Evolutionary conservation across 257 asterid genomes (phyloP).

Genomic region (Cynanchum wilfordii): DNA sequence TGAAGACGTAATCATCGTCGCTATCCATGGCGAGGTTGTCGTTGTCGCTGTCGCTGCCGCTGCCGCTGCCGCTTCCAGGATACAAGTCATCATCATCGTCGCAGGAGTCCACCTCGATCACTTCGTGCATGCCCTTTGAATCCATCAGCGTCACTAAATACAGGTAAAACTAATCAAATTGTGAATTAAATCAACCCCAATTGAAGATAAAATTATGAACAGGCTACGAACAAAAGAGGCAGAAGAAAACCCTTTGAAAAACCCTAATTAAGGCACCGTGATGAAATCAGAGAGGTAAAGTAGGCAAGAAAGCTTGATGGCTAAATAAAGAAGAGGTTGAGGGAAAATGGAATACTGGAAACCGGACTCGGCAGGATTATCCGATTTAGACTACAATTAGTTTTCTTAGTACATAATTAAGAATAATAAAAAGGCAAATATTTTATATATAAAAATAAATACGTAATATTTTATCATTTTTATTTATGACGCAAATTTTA

Average conservation of each 20-base stretch:
- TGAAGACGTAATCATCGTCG: neutral
- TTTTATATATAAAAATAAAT: no score
- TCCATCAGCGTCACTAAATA: neutral
- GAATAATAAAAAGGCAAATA: no score
- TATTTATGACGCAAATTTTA: no score
- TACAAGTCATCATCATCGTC: conserved; percentile 9
- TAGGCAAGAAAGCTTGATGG: neutral
- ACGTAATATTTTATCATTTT: no score
- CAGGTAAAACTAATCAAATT: neutral
- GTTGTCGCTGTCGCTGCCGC: conserved; percentile 1
- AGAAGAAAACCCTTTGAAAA: neutral
- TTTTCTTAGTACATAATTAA: no score
- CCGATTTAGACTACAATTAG: no score
- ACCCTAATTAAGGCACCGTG: conserved; percentile 6
- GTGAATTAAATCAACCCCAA: neutral
- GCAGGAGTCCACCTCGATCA: conserved; percentile 13
- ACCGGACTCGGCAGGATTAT: neutral
- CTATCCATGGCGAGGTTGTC: neutral
- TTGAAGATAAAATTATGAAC: no score
- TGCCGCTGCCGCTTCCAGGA: conserved; percentile 1
- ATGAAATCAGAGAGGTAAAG: neutral
- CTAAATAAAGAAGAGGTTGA: neutral
- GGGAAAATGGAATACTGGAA: neutral
- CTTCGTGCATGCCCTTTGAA: neutral
- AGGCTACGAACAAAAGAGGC: neutral